These are phyloP conservation scores for Bassia scoparia DNA, from an alignment of 148 eudicot genomes.

Conservation along the genomic window DNA sequence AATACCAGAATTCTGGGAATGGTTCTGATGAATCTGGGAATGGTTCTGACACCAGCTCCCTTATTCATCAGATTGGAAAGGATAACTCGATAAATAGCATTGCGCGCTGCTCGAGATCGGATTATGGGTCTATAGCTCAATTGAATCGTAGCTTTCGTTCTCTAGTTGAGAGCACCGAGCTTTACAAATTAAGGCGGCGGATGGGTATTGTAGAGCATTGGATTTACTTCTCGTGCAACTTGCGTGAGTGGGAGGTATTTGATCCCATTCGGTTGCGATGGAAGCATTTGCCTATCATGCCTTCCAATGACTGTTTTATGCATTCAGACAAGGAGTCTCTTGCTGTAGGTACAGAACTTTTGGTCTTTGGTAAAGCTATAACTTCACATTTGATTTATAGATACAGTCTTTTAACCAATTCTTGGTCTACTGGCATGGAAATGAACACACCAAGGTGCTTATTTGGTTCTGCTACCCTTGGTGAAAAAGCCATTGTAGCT, in stretches of 20 bases:
- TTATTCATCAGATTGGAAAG: conserved; percentile 43
- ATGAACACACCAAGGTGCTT: conserved; percentile 68
- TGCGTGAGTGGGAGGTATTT: conserved; percentile 78
- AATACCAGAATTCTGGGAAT: conserved; percentile 18
- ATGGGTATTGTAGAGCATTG: conserved; percentile 62
- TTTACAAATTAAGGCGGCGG: conserved; percentile 50
- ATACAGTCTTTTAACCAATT: conserved; percentile 56
- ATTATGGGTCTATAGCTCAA: conserved; percentile 63
- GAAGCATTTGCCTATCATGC: conserved; percentile 63
- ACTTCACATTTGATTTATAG: conserved; percentile 46
- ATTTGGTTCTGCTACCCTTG: conserved; percentile 71
- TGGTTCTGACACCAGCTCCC: conserved; percentile 38
- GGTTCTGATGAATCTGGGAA: conserved; percentile 25
- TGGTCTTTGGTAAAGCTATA: conserved; percentile 63
- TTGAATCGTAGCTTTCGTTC: conserved; percentile 53
- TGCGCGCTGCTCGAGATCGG: conserved; percentile 60
- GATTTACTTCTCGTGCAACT: conserved; percentile 71
- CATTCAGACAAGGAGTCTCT: conserved; percentile 76
- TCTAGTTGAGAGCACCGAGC: conserved; percentile 43
- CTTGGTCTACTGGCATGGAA: conserved; percentile 60
- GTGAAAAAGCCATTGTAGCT: conserved; percentile 65
- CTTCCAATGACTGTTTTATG: conserved; percentile 57
- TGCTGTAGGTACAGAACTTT: conserved; percentile 84
- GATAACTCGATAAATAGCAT: conserved; percentile 59
- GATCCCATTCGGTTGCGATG: conserved; percentile 57